Percentiles rank a stretch among this genome's conserved stretches.
These are phyloP conservation scores for Pleurotus salmoneostramineus DNA, from an alignment of 768 basidiomycete genomes.

Conservation along the genomic window DNA sequence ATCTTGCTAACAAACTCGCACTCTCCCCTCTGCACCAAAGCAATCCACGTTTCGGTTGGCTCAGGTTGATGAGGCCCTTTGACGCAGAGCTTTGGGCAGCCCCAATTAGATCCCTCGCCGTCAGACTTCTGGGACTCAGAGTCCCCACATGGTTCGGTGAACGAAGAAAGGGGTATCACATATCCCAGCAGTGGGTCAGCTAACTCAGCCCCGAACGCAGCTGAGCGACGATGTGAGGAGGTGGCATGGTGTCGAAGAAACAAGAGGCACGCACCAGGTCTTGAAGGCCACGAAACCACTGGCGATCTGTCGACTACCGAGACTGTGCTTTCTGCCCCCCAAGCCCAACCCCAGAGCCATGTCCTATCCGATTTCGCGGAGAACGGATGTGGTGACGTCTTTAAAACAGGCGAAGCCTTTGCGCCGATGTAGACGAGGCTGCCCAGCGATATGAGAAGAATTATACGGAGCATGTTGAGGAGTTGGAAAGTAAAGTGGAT, in stretches of 20 bases:
- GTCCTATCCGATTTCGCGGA: conserved; percentile 45
- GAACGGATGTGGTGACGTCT: conserved; percentile 21
- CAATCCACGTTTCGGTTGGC: conserved; percentile 78
- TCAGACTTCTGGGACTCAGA: conserved; percentile 8
- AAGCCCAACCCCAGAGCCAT: conserved; percentile 63
- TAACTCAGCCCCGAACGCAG: conserved; percentile 75
- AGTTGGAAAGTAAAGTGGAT: neutral
- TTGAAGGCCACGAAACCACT: conserved; percentile 63
- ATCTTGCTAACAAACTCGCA: conserved; percentile 94
- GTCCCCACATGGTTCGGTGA: conserved; percentile 48
- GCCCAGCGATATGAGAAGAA: conserved; percentile 4
- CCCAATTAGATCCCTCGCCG: conserved; percentile 35
- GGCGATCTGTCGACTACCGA: conserved; percentile 76
- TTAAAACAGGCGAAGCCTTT: conserved; percentile 25
- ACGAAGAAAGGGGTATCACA: conserved; percentile 66
- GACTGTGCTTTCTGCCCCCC: conserved; percentile 67
- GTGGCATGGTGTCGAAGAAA: conserved; percentile 1
- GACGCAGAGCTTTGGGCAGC: conserved; percentile 68
- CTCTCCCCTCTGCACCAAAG: conserved; percentile 82
- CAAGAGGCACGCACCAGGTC: conserved; percentile 38
- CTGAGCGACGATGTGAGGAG: conserved; percentile 26
- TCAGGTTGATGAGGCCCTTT: conserved; percentile 52
- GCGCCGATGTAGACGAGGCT: conserved; percentile 4
- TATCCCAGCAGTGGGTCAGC: conserved; percentile 66
- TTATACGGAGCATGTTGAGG: conserved; percentile 6